Evolutionary conservation across 257 asterid genomes (phyloP).

Genomic region (Leptodermis oblonga): DNA sequence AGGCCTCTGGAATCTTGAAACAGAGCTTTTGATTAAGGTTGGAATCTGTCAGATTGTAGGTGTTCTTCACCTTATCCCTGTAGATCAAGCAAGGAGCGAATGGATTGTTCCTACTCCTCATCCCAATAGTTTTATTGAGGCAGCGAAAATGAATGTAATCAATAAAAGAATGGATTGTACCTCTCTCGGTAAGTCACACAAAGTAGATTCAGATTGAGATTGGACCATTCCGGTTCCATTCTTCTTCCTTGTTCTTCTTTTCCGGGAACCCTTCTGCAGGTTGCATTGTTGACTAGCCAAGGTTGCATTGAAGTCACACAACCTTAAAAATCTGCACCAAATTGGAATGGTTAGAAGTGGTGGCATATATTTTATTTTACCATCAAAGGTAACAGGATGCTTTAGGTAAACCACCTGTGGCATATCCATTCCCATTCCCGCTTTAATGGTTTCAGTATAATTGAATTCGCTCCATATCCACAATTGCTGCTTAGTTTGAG

Average conservation of each 20-base stretch:
- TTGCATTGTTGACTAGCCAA: too few species aligned
- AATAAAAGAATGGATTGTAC: neutral
- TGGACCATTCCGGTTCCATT: too few species aligned
- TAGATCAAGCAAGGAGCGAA: neutral
- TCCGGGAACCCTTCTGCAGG: too few species aligned
- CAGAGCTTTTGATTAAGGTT: neutral
- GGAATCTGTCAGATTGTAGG: neutral
- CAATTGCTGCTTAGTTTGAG: too few species aligned
- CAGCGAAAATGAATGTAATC: neutral
- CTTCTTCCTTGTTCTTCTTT: too few species aligned
- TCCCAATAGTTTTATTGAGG: neutral
- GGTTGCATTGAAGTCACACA: too few species aligned
- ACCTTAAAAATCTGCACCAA: neutral
- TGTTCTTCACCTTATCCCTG: neutral
- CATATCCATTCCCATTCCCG: neutral
- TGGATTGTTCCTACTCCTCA: neutral
- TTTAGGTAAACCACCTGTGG: neutral
- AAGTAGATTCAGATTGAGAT: too few species aligned
- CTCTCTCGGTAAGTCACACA: neutral
- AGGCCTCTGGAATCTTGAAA: neutral
- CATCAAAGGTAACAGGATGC: neutral
- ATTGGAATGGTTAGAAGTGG: too few species aligned
- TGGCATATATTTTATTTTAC: neutral
- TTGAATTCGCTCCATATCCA: too few species aligned
- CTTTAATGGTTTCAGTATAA: neutral